Evolutionary conservation across 192 early-diverging fungal genomes (phyloP).

Genomic region (Coemansia sp.): DNA sequence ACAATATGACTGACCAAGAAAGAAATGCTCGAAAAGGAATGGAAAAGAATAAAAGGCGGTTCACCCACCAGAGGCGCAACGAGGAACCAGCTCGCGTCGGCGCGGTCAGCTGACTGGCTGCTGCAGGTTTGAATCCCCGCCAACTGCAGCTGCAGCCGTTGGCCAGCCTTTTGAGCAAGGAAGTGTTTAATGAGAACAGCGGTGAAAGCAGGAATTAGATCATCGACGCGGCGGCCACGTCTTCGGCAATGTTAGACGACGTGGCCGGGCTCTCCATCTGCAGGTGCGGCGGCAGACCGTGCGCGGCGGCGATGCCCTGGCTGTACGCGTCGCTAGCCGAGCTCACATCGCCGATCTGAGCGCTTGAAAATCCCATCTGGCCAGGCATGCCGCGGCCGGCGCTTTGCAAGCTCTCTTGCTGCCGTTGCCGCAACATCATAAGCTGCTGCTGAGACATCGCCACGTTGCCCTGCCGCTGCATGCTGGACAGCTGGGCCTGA

Average conservation of each 20-base stretch:
- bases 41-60: background rate
- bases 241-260: constrained; percentile 35
- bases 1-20: background rate
- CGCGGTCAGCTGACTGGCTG: constrained; percentile 19
- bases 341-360: constrained; percentile 3
- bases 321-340: constrained; percentile 14
- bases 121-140: background rate
- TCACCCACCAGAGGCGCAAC: background rate
- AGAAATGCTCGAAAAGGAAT: constrained; percentile 1
- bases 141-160: background rate
- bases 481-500: constrained; percentile 26
- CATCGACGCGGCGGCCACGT: constrained; percentile 39
- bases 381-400: constrained; percentile 6
- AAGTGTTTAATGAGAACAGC: too few species aligned
- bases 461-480: constrained; percentile 13
- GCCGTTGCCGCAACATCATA: constrained; percentile 23
- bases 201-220: too few species aligned
- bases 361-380: constrained; percentile 15
- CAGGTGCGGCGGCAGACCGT: constrained; percentile 9
- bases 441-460: constrained; percentile 16
- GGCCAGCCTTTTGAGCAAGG: too few species aligned
- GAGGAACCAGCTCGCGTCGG: background rate
- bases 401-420: constrained; percentile 25
- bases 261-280: constrained; percentile 17
- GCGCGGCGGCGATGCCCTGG: constrained; percentile 1